Conservation (phyloP, 2,329 filamentous ascomycete genomes). For the Dactylellina parvicollis region DNA sequence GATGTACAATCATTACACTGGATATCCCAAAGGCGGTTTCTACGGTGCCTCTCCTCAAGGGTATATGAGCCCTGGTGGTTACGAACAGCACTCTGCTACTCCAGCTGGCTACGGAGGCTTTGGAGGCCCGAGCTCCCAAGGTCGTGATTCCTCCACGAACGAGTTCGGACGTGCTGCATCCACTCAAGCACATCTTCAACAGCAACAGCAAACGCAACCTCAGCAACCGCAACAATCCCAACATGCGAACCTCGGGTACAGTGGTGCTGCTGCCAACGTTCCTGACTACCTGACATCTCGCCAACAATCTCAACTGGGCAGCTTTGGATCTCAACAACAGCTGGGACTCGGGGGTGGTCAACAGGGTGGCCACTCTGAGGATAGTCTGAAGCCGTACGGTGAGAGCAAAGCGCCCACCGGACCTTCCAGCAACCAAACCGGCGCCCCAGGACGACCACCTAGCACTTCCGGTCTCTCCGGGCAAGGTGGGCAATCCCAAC, state of each 20-base stretch:
- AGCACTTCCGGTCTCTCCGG: constrained; percentile 55
- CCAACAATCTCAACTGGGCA: constrained; percentile 55
- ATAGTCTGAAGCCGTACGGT: constrained; percentile 58
- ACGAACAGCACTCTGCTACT: constrained; percentile 73
- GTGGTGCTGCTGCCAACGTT: constrained; percentile 54
- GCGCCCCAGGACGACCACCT: constrained; percentile 57
- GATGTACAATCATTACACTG: constrained; percentile 41
- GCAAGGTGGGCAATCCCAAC: constrained; percentile 54
- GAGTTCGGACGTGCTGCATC: constrained; percentile 58
- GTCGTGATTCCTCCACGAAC: constrained; percentile 55
- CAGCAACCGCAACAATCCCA: constrained; percentile 58
- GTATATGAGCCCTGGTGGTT: constrained; percentile 68
- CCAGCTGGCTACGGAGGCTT: constrained; percentile 70
- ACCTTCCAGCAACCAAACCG: constrained; percentile 56
- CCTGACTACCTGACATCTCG: constrained; percentile 57
- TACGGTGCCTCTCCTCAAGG: constrained; percentile 71
- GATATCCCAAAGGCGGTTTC: constrained; percentile 38
- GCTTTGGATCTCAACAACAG: constrained; percentile 56
- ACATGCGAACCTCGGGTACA: constrained; percentile 55
- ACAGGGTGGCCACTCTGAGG: constrained; percentile 57
- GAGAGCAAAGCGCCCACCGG: constrained; percentile 58
- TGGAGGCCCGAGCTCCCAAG: constrained; percentile 59
- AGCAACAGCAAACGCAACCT: constrained; percentile 59
- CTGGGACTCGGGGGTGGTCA: constrained; percentile 56
- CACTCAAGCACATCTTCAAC: constrained; percentile 57